A percentile compares a stretch with the other conserved stretches of the same genome.
phyloP scores from a whole-genome alignment of 768 basidiomycete genomes.

The Auricularia sp. region DNA sequence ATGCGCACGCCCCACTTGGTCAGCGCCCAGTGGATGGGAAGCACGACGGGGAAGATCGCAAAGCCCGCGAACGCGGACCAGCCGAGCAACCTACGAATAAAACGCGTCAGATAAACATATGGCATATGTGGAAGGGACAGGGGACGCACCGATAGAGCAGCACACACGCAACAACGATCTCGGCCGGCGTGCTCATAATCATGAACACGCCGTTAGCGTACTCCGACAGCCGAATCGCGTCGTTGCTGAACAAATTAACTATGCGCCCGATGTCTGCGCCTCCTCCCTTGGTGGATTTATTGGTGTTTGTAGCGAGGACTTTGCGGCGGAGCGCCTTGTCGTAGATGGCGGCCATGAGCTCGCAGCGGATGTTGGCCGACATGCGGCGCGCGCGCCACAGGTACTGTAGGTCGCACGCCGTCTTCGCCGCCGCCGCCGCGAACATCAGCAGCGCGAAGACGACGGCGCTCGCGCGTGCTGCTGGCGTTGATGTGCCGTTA shows the following conservation, averaged over 20 bases:
- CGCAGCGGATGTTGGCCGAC: slow-evolving; percentile 55
- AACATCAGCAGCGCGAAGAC: slow-evolving; percentile 73
- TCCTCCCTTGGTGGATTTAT: slow-evolving; percentile 62
- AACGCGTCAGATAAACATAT: no score
- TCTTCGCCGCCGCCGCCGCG: slow-evolving; percentile 47
- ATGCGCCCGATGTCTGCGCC: slow-evolving; percentile 58
- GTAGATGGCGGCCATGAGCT: slow-evolving; percentile 79
- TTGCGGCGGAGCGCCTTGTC: slow-evolving; percentile 78
- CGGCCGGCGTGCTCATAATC: slow-evolving; percentile 17
- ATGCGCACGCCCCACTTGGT: slow-evolving; percentile 29
- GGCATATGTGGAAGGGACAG: no score
- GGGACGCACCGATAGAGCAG: slow-evolving; percentile 26
- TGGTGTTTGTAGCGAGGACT: slow-evolving; percentile 52
- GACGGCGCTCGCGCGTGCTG: slow-evolving; percentile 51
- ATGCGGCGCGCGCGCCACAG: slow-evolving; percentile 33
- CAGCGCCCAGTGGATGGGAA: slow-evolving; percentile 31
- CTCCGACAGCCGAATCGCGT: background rate
- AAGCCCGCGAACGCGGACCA: slow-evolving; percentile 38
- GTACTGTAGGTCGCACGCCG: slow-evolving; percentile 23
- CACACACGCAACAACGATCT: slow-evolving; percentile 22
- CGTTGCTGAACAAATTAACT: no score
- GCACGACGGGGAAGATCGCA: slow-evolving; percentile 27
- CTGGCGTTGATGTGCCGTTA: slow-evolving; percentile 32
- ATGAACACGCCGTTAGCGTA: background rate
- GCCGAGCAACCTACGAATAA: slow-evolving; percentile 28